Evolutionary conservation across 2,329 filamentous ascomycete genomes (phyloP).

Genomic region (Verticillium albo-atrum): DNA sequence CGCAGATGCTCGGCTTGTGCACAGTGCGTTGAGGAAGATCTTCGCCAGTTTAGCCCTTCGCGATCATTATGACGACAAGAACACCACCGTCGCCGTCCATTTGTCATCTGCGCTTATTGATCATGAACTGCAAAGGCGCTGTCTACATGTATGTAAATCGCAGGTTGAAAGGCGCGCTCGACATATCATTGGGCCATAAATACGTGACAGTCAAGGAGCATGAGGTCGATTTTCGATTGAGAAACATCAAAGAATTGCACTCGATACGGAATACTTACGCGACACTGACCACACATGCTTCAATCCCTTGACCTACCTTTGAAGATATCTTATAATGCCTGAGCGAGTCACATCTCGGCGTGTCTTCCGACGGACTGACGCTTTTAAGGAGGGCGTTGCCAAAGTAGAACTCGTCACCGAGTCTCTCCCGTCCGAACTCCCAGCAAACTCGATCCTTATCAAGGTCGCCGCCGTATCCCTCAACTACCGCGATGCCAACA

Average conservation of each 20-base stretch:
- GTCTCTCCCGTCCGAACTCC: constrained; percentile 21
- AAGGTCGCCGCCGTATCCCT: constrained; percentile 26
- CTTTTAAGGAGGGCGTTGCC: constrained; percentile 20
- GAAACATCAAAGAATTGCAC: not conserved
- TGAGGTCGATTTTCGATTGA: not conserved
- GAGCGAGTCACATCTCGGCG: constrained; percentile 8
- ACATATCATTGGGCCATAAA: not conserved
- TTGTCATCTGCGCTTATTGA: not conserved
- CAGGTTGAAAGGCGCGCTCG: not conserved
- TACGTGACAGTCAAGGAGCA: not conserved
- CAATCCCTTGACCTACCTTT: too few relatives aligned
- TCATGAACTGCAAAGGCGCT: not conserved
- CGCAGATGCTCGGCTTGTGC: not conserved
- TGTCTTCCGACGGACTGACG: constrained; percentile 22
- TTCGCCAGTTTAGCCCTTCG: too few relatives aligned
- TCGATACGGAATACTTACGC: too few relatives aligned
- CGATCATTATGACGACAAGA: too few relatives aligned
- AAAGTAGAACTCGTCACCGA: constrained; percentile 29
- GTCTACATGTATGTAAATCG: not conserved
- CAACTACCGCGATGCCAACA: constrained; percentile 30
- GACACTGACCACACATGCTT: too few relatives aligned
- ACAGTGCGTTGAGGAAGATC: not conserved
- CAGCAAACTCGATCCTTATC: constrained; percentile 23
- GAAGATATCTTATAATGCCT: not conserved
- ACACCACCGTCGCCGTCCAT: too few relatives aligned